Conservation (phyloP, 73 alveolate genomes). For the Stentor coeruleus region DNA sequence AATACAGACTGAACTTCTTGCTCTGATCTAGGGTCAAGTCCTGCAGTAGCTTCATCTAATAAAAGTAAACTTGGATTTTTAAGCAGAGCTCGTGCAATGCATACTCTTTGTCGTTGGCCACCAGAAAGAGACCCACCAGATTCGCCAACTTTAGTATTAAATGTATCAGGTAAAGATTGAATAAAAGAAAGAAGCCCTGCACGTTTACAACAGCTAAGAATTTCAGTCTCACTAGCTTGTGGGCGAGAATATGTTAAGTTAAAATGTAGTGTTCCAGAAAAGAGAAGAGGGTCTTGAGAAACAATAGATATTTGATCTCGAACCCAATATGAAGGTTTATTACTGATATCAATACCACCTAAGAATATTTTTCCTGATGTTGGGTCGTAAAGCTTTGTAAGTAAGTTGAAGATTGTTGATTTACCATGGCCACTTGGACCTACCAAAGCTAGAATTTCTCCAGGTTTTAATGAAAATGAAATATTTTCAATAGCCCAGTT, state of each 20-base stretch:
- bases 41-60: constrained; percentile 54
- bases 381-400: constrained; percentile 31
- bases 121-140: constrained; percentile 53
- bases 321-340: not conserved
- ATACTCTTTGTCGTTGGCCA: constrained; percentile 55
- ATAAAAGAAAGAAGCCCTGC: constrained; percentile 40
- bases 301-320: constrained; percentile 37
- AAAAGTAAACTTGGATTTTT: constrained; percentile 36
- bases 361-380: constrained; percentile 27
- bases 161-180: constrained; percentile 39
- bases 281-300: constrained; percentile 44
- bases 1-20: constrained; percentile 53
- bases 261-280: constrained; percentile 52
- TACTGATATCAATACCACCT: constrained; percentile 22
- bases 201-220: constrained; percentile 32
- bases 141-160: constrained; percentile 47
- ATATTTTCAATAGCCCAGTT: constrained; percentile 26
- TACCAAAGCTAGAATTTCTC: constrained; percentile 33
- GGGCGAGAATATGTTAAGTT: constrained; percentile 52
- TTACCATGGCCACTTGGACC: constrained; percentile 55
- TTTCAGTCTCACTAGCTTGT: constrained; percentile 34
- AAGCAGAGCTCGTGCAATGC: constrained; percentile 53
- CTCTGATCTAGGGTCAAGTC: constrained; percentile 57
- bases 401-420: constrained; percentile 37
- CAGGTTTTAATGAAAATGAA: constrained; percentile 38